A percentile compares a stretch with the other conserved stretches of the same genome.
Evolutionary conservation across 106 monocot genomes (phyloP).

Genomic region (Vanilla planifolia): DNA sequence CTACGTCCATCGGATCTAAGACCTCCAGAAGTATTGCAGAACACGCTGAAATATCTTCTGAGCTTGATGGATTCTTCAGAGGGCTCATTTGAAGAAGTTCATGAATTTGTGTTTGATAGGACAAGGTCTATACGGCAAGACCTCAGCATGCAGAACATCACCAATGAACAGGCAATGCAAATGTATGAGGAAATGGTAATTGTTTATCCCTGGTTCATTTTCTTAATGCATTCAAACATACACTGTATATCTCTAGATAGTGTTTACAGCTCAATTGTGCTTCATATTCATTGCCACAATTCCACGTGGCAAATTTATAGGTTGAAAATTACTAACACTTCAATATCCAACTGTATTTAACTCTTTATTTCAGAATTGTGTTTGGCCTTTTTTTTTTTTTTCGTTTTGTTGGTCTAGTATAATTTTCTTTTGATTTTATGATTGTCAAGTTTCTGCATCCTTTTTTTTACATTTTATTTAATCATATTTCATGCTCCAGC

Average conservation of each 20-base stretch:
- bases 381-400: too few species aligned
- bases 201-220: conserved; percentile 9
- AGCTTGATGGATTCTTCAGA: conserved; percentile 46
- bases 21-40: conserved; percentile 52
- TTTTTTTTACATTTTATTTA: too few species aligned
- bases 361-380: too few species aligned
- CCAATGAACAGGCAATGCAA: conserved; percentile 47
- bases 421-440: too few species aligned
- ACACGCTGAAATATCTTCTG: conserved; percentile 66
- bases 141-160: conserved; percentile 72
- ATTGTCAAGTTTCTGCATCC: too few species aligned
- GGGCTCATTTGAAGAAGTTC: conserved; percentile 76
- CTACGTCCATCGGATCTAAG: conserved; percentile 54
- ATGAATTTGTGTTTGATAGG: conserved; percentile 96
- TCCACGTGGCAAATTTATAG: background rate
- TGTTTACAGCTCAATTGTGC: background rate
- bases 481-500: too few species aligned
- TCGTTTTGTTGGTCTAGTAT: too few species aligned
- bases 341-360: too few species aligned
- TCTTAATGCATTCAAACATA: conserved; percentile 8
- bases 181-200: conserved; percentile 97
- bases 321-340: too few species aligned
- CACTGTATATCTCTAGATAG: background rate
- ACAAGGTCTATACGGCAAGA: conserved; percentile 90
- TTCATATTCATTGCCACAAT: background rate